Percentiles rank a stretch among this genome's conserved stretches.
These are phyloP conservation scores for Rubroshorea leprosula DNA, from an alignment of 345 rosid genomes.

Conservation along the genomic window DNA sequence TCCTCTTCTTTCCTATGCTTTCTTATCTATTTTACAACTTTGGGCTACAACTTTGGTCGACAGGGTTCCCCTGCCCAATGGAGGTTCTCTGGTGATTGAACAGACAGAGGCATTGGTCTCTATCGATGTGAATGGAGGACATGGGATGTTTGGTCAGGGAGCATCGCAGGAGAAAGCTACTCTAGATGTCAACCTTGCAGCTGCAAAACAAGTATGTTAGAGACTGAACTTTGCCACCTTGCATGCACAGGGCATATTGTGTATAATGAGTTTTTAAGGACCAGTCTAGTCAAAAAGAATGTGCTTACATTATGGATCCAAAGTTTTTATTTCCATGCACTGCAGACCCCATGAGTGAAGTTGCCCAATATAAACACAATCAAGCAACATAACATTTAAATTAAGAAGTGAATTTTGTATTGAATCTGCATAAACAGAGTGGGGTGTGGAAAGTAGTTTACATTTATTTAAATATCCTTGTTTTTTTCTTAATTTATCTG, in stretches of 20 bases:
- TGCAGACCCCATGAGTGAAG: background rate
- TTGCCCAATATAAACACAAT: conserved; percentile 1
- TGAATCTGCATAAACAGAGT: background rate
- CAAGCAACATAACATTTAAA: background rate
- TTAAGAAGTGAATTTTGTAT: background rate
- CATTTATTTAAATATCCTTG: no score
- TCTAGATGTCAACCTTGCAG: conserved; percentile 88
- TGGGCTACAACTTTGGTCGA: conserved; percentile 10
- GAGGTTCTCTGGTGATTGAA: conserved; percentile 96
- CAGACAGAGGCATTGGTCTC: conserved; percentile 98
- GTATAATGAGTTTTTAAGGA: background rate
- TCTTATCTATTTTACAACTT: conserved; percentile 6
- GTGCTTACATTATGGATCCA: no score
- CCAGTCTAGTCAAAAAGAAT: background rate
- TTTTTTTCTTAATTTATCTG: conserved; percentile 10
- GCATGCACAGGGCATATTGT: conserved; percentile 4
- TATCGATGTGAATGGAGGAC: conserved; percentile 97
- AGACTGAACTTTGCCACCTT: conserved; percentile 4
- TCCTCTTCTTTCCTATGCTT: background rate
- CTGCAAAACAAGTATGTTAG: conserved; percentile 77
- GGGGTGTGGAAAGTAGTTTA: background rate
- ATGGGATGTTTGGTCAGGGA: conserved; percentile 85
- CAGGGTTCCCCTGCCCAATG: conserved; percentile 84
- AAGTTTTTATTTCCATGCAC: no score
- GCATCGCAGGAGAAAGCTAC: conserved; percentile 88